Conservation (phyloP, 305 asterid genomes). For the Solanum hybrid region DNA sequence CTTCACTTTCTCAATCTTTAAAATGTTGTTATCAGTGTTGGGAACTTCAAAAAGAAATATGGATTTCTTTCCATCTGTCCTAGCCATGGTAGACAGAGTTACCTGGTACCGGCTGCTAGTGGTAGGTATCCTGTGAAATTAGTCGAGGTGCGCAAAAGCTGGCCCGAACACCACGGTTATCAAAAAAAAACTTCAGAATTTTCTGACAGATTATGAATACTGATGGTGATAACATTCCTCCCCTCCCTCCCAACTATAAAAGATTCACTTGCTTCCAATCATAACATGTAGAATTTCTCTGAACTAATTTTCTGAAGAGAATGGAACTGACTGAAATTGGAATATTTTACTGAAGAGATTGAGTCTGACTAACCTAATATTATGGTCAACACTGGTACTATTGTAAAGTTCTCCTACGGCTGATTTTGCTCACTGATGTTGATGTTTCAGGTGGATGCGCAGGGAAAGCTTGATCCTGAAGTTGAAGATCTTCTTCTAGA, state of each 20-base stretch:
- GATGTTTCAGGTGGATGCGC: conserved; percentile 54
- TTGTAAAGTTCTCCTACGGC: background rate
- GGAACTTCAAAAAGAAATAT: background rate
- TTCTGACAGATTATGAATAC: background rate
- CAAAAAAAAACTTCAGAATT: background rate
- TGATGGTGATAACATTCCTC: background rate
- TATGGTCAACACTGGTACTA: background rate
- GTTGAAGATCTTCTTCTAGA: conserved; percentile 81
- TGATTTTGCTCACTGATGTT: background rate
- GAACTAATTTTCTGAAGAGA: background rate
- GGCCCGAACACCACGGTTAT: background rate
- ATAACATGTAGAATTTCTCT: background rate
- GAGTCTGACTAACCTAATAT: background rate
- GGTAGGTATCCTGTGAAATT: background rate
- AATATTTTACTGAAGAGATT: background rate
- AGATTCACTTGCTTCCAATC: background rate
- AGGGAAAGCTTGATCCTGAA: conserved; percentile 67
- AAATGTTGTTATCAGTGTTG: background rate
- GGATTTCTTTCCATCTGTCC: background rate
- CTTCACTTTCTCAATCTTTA: background rate
- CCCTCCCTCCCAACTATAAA: background rate
- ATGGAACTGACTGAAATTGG: background rate
- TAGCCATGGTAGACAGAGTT: background rate
- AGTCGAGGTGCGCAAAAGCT: background rate
- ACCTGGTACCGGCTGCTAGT: background rate